Base-by-base conservation (phyloP, 2,329 filamentous ascomycete genomes). In the Rutstroemia sp. region DNA sequence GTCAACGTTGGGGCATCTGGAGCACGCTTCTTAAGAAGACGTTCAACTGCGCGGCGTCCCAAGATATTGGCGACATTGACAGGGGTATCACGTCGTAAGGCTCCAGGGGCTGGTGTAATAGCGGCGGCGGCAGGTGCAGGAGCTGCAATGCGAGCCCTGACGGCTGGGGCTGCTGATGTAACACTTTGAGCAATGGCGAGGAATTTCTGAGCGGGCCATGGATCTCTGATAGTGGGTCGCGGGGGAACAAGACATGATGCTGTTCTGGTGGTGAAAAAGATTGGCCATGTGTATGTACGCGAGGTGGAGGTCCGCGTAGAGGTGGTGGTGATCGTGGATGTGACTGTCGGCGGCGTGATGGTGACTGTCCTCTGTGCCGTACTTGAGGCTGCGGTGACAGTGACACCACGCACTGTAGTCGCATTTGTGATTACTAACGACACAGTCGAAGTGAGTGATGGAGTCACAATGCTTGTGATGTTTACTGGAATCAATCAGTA, bases 1-100 rank as follows among this genome's bases (percentile, higher is more conserved):
- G 53, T 55, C 14, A 51, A 5, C 16, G 53, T 55, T 45, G 53
- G 53, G 23, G 37, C 9, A 51, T 55, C 53, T 44, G 53, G 46
- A 45, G 53, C 53, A 44, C 53, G 46, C 39, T 55, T 55, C 10
- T 51, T 55, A 12, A 55, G 27, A 8, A 44, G 25, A 25, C 47
- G 46, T 23, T 49, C 53, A n/a, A 51, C 39, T 18, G 53, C 46
- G 12, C 53, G 53, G 51, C 53, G 53, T 25, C 53, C 53, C 21
- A 55, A 21, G 27, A 51, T 27, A 51, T 51, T 37, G 18, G 53
- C 27, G 23, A 55, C 7, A 8, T 50, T 38, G 42, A 55, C 53
- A 25, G 10, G 2, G 27, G 34, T 39, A 38, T 55, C 53, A 8
- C 53, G 53, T 2, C 18, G 50, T 7, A 27, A 21, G 2, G 51